phyloP scores from a whole-genome alignment of 1,139 yeast species.

The Suhomyces bokatorum region DNA sequence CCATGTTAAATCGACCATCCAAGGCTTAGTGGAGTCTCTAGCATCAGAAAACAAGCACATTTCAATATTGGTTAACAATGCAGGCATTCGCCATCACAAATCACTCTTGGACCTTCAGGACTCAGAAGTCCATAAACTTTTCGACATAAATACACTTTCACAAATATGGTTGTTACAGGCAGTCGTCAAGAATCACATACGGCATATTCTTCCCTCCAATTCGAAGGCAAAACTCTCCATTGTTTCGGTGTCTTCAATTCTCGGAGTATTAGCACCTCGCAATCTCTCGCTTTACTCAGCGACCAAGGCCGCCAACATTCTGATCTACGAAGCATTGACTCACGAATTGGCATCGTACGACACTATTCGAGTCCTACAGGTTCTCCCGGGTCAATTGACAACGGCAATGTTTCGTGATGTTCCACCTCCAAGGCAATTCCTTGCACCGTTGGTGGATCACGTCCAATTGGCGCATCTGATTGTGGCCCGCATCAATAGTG shows the following conservation, averaged over 20 bases:
- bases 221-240: constrained; percentile 41
- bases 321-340: constrained; percentile 58
- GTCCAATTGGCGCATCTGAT: constrained; percentile 45
- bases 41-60: constrained; percentile 33
- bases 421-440: constrained; percentile 53
- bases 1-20: constrained; percentile 24
- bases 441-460: constrained; percentile 63
- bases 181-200: constrained; percentile 31
- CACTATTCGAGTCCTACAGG: constrained; percentile 47
- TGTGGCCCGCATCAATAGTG: constrained; percentile 38
- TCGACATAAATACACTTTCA: constrained; percentile 58
- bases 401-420: constrained; percentile 66
- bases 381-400: constrained; percentile 67
- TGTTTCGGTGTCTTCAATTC: constrained; percentile 65
- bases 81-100: constrained; percentile 62
- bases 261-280: constrained; percentile 72
- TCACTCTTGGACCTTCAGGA: constrained; percentile 38
- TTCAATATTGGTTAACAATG: constrained; percentile 68
- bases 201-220: constrained; percentile 16
- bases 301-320: constrained; percentile 61
- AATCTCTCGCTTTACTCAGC: constrained; percentile 66
- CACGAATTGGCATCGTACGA: constrained; percentile 42
- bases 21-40: constrained; percentile 30
- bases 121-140: constrained; percentile 34
- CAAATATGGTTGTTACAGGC: constrained; percentile 52